Conservation (phyloP, 1,284 basidiomycete genomes). For the Cerrena zonata region DNA sequence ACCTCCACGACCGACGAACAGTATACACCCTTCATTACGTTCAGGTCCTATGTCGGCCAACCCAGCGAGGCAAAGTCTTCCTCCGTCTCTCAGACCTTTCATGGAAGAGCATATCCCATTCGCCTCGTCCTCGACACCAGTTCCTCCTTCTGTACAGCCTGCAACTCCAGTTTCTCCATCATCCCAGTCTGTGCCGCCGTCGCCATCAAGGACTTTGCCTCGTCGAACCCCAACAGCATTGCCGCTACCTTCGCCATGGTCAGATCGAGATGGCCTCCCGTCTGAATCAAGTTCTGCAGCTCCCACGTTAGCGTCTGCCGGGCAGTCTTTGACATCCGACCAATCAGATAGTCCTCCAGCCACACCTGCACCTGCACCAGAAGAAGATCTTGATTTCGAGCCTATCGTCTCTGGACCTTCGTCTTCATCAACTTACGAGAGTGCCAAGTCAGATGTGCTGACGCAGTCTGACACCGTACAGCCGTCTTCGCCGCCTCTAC, state of each 20-base stretch:
- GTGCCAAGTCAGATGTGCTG: not conserved
- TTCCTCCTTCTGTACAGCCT: constrained; percentile 6
- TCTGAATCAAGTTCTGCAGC: not conserved
- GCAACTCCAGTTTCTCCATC: constrained; percentile 5
- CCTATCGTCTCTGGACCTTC: not conserved
- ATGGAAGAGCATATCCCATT: constrained; percentile 22
- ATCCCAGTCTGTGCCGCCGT: constrained; percentile 9
- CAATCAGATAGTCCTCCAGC: not conserved
- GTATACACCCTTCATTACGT: constrained; percentile 71
- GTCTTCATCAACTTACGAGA: not conserved
- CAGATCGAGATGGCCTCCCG: constrained; percentile 9
- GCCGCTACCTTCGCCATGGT: constrained; percentile 14
- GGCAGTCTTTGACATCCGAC: not conserved
- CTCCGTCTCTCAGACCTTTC: constrained; percentile 16
- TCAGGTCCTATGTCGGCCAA: constrained; percentile 25
- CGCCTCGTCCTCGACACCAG: constrained; percentile 7
- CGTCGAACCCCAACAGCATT: constrained; percentile 3
- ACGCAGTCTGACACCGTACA: not conserved
- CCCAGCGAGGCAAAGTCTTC: constrained; percentile 17
- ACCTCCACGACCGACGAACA: constrained; percentile 60
- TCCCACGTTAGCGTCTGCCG: not conserved
- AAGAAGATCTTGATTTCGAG: not conserved
- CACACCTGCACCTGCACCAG: not conserved
- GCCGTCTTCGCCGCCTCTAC: not conserved
- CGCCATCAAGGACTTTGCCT: constrained; percentile 8